Conservation (phyloP, 306 rosid species). For the Alnus glutinosa region DNA sequence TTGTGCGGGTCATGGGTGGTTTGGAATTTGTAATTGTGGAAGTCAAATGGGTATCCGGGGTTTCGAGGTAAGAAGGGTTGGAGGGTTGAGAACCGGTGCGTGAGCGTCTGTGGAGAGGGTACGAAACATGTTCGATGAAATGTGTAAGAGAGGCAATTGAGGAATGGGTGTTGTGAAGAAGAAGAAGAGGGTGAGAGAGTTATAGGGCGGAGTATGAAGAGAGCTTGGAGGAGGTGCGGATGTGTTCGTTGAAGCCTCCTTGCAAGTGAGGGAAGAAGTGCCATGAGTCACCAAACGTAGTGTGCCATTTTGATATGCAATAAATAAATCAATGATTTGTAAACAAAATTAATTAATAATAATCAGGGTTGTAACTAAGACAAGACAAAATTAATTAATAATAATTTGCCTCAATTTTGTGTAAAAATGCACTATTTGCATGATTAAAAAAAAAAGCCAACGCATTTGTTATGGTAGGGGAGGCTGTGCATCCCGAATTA, state of each 20-base stretch:
- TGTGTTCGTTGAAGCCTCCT: slow-evolving; percentile 32
- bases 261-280: slow-evolving; percentile 38
- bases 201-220: background rate
- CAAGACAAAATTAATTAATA: too few relatives aligned
- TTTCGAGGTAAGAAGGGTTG: slow-evolving; percentile 31
- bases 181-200: slow-evolving; percentile 2
- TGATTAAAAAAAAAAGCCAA: too few relatives aligned
- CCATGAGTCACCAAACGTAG: slow-evolving; percentile 42
- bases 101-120: slow-evolving; percentile 29
- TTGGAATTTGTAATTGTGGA: slow-evolving; percentile 26
- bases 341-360: too few relatives aligned
- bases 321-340: too few relatives aligned
- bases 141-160: slow-evolving; percentile 40
- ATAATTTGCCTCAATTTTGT: too few relatives aligned
- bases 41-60: slow-evolving; percentile 29
- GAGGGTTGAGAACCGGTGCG: slow-evolving; percentile 30
- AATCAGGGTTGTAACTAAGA: too few relatives aligned
- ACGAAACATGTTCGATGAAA: slow-evolving; percentile 57
- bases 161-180: background rate
- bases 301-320: background rate
- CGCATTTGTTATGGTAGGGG: too few relatives aligned
- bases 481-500: too few relatives aligned
- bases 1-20: slow-evolving; percentile 18
- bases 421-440: too few relatives aligned
- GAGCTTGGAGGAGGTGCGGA: slow-evolving; percentile 26